Evolutionary conservation across 192 early-diverging fungal species (phyloP).

Genomic region (Coemansia sp.): DNA sequence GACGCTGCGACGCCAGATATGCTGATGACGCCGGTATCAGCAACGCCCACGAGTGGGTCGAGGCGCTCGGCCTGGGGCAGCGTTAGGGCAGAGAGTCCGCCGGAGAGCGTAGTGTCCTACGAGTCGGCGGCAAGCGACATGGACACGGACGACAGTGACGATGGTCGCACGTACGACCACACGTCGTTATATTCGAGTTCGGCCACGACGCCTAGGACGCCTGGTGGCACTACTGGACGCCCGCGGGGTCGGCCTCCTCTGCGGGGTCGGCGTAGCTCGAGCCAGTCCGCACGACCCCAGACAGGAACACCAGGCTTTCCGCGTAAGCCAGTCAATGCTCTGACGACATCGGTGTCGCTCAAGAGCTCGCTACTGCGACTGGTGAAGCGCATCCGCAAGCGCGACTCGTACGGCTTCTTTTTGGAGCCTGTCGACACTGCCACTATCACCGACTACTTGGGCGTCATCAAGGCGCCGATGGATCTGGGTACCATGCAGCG

Average conservation of each 20-base stretch:
- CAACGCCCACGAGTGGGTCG: slow-evolving; percentile 7
- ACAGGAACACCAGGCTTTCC: neutral
- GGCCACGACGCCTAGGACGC: neutral
- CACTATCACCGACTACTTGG: slow-evolving; percentile 78
- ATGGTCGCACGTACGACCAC: slow-evolving; percentile 32
- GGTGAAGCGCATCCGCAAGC: slow-evolving; percentile 68
- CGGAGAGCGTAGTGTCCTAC: slow-evolving; percentile 21
- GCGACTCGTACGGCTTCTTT: slow-evolving; percentile 88
- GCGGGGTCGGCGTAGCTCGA: slow-evolving; percentile 29
- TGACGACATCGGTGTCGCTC: slow-evolving; percentile 55
- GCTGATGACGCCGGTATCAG: slow-evolving; percentile 7
- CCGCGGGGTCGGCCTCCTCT: slow-evolving; percentile 46
- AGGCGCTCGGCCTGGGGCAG: slow-evolving; percentile 12
- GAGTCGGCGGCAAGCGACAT: slow-evolving; percentile 29
- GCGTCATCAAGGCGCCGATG: slow-evolving; percentile 84
- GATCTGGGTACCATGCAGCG: slow-evolving; percentile 87
- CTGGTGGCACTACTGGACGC: slow-evolving; percentile 4
- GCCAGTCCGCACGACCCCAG: slow-evolving; percentile 11
- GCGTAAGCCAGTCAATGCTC: slow-evolving; percentile 14
- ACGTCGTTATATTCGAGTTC: slow-evolving; percentile 2
- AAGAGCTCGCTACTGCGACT: slow-evolving; percentile 66
- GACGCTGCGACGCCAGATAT: neutral
- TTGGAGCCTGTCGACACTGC: slow-evolving; percentile 80
- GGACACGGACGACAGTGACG: slow-evolving; percentile 41
- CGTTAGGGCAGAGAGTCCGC: slow-evolving; percentile 18